Conservation (phyloP, 306 rosid genomes). For the Lathyrus aphaca region DNA sequence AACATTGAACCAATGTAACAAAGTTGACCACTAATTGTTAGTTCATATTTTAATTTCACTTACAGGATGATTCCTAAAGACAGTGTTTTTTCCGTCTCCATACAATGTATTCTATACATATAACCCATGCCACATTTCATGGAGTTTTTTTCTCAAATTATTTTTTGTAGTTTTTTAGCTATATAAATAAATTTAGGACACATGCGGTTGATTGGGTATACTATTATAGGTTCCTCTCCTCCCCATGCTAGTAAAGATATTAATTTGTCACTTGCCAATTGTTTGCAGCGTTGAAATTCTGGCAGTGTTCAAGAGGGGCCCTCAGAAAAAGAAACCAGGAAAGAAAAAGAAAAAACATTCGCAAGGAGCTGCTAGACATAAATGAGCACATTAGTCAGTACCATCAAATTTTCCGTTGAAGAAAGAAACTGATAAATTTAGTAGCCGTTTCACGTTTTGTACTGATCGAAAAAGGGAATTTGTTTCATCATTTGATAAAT, state of each 20-base stretch:
- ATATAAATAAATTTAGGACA: conserved; percentile 15
- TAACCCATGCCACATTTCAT: background rate
- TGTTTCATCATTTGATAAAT: conserved; percentile 34
- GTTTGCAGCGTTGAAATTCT: conserved; percentile 81
- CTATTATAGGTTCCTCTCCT: conserved; percentile 8
- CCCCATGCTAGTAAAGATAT: background rate
- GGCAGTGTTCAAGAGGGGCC: conserved; percentile 77
- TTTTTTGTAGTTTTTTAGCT: background rate
- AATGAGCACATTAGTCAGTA: conserved; percentile 23
- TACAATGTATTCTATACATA: background rate
- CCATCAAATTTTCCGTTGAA: conserved; percentile 22
- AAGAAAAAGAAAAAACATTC: conserved; percentile 71
- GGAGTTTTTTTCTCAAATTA: background rate
- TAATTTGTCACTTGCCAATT: conserved; percentile 34
- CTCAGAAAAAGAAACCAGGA: conserved; percentile 65
- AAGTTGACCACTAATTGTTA: background rate
- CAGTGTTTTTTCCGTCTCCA: conserved; percentile 1
- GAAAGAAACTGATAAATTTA: conserved; percentile 30
- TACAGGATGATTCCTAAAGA: conserved; percentile 16
- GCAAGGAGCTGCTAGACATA: conserved; percentile 40
- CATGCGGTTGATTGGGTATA: conserved; percentile 6
- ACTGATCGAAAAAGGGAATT: conserved; percentile 8
- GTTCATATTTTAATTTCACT: conserved; percentile 1
- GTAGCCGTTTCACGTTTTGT: conserved; percentile 32
- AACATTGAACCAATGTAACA: conserved; percentile 6